Conservation (phyloP, 2,329 filamentous ascomycete genomes). For the Pseudopyricularia cyperi region DNA sequence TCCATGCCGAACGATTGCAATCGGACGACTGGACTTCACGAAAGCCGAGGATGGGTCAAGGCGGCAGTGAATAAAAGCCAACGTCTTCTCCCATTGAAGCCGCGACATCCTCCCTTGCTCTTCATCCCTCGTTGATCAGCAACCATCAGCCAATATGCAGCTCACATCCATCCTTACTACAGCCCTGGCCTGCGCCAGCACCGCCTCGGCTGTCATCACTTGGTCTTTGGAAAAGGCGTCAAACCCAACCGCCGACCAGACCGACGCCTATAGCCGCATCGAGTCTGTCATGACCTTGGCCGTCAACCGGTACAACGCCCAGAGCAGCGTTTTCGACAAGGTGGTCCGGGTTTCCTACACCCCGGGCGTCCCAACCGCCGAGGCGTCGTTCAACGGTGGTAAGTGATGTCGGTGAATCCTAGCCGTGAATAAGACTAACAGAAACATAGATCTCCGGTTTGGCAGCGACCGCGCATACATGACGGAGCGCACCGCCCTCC, state of each 20-base stretch:
- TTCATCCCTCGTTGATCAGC: too few species aligned
- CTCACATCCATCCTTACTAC: slow-evolving; percentile 16
- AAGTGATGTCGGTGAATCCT: too few species aligned
- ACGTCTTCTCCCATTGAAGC: too few species aligned
- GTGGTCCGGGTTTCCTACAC: slow-evolving; percentile 25
- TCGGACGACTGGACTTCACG: too few species aligned
- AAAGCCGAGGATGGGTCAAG: too few species aligned
- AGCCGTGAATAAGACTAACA: too few species aligned
- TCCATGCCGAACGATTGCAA: too few species aligned
- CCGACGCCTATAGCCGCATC: slow-evolving; percentile 29
- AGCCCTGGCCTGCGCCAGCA: slow-evolving; percentile 13
- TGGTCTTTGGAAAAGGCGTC: slow-evolving; percentile 22
- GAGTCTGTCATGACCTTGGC: slow-evolving; percentile 26
- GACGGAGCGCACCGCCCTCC: slow-evolving; percentile 33
- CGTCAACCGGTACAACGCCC: slow-evolving; percentile 23
- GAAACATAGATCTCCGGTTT: slow-evolving; percentile 32
- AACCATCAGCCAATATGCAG: slow-evolving; percentile 17
- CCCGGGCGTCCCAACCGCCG: slow-evolving; percentile 29
- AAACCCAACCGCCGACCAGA: slow-evolving; percentile 27
- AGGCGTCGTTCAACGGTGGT: slow-evolving; percentile 19
- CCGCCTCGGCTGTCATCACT: slow-evolving; percentile 22
- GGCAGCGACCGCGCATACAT: slow-evolving; percentile 30
- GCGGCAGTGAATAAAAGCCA: too few species aligned
- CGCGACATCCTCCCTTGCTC: too few species aligned
- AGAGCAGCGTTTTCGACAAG: slow-evolving; percentile 20